Base-by-base conservation (phyloP, 2,329 filamentous ascomycete genomes). In the Aspergillus versicolor region DNA sequence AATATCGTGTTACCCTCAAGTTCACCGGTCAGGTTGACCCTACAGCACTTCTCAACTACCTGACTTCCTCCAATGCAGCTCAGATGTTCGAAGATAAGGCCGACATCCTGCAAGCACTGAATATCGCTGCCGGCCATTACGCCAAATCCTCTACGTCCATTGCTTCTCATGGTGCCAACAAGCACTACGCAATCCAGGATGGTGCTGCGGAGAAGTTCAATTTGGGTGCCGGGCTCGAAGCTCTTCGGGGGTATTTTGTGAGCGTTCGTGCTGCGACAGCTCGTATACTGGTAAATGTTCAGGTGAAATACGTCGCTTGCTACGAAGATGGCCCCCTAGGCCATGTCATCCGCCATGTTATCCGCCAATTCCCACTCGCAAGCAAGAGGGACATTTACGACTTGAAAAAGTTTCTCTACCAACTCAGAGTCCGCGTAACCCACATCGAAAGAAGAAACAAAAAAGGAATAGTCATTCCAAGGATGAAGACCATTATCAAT, bases 261-360 rank as follows among this genome's bases (percentile, higher is more conserved):
- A 87, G 84, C 64, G 81, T 85, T 30, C 82, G 86, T 5, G 79
- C 83, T 2, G 81, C 83, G 3, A 82, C 83, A 13, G 79, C 78
- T 40, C 78, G 84, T 3, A 73, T 88, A 4, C 66, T 88, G 1
- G 68, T 88, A 12, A 88, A 89, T 56, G 74, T 88, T 3, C 86
- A 88, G 57, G 84, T 88, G 24, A 83, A 83, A 8, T 81, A 82
- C 44, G 77, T 79, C 2, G 83, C 84, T 0, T 87, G 85, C 64
- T 85, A 84, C 69, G 76, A 82, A 61, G 63, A 76, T 2, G 76
- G 75, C 1, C 69, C 72, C 3, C 68, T 86, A 19, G 54, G 50
- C 3, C 34, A 62, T 0, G 55, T 81, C 0, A 75, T 82, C 11
- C 37, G 52, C 0, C 65, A 69, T 0, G 55, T 81, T 0, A 75